These are phyloP conservation scores for Closterium sp. DNA, from an alignment of 139 green algal species.

Conservation along the genomic window DNA sequence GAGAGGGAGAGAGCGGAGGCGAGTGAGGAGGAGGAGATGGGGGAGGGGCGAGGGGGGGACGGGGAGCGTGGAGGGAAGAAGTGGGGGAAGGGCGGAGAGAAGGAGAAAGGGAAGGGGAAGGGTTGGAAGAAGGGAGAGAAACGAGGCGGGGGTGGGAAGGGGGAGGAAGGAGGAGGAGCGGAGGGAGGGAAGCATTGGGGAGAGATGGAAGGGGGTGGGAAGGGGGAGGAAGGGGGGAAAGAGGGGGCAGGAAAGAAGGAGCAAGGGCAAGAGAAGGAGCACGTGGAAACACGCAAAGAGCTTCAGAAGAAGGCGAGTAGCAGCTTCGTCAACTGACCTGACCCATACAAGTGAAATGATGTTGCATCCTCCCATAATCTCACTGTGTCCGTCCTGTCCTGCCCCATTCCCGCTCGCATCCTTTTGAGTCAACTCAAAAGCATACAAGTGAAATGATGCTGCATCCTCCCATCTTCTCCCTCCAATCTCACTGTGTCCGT, in stretches of 20 bases:
- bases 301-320: not conserved
- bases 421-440: too few species aligned
- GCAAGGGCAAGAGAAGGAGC: not conserved
- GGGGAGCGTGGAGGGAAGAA: not conserved
- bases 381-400: too few species aligned
- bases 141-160: not conserved
- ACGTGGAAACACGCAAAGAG: not conserved
- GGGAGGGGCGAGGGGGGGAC: constrained; percentile 36
- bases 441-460: too few species aligned
- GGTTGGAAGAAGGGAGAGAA: constrained; percentile 8
- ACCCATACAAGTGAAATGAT: too few species aligned
- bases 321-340: too few species aligned
- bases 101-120: not conserved
- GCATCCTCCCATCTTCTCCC: too few species aligned
- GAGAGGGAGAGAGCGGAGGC: constrained; percentile 4
- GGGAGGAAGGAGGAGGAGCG: not conserved
- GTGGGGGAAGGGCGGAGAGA: constrained; percentile 5
- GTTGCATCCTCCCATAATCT: too few species aligned
- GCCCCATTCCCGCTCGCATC: too few species aligned
- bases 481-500: too few species aligned
- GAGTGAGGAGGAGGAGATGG: constrained; percentile 14
- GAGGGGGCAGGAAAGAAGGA: not conserved
- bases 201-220: not conserved
- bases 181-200: not conserved
- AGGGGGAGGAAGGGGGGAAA: not conserved